These are phyloP conservation scores for Erythrophleum ivorense DNA, from an alignment of 331 rosid species.

Conservation along the genomic window DNA sequence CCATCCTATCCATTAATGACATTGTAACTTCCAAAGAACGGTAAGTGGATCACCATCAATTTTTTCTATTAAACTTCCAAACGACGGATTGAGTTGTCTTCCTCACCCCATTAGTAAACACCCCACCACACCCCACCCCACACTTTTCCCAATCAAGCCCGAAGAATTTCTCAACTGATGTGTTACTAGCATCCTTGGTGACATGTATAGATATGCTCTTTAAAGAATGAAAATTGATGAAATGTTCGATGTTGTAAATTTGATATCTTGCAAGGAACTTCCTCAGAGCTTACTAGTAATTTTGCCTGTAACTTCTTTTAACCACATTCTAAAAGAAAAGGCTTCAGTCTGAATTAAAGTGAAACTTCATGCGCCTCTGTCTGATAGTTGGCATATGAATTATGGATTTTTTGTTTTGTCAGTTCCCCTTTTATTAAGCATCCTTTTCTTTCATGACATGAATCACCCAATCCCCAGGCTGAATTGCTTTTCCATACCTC, in stretches of 20 bases:
- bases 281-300: not conserved
- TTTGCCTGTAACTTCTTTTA: not conserved
- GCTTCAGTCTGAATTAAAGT: not conserved
- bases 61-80: too few relatives aligned
- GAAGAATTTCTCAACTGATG: too few relatives aligned
- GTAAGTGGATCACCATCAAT: too few relatives aligned
- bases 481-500: not conserved
- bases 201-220: not conserved
- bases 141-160: too few relatives aligned
- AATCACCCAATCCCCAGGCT: slow-evolving; percentile 18
- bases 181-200: not conserved
- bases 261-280: slow-evolving; percentile 12
- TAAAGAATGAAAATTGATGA: not conserved
- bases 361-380: slow-evolving; percentile 13
- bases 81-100: not conserved
- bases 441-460: not conserved
- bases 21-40: too few relatives aligned
- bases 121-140: too few relatives aligned
- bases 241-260: not conserved
- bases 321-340: not conserved
- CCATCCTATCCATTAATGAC: too few relatives aligned
- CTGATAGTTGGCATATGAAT: slow-evolving; percentile 1
- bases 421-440: not conserved
- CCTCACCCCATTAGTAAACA: too few relatives aligned
- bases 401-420: not conserved